phyloP scores from a whole-genome alignment of 1,284 basidiomycete genomes.

The Moesziomyces antarcticus region DNA sequence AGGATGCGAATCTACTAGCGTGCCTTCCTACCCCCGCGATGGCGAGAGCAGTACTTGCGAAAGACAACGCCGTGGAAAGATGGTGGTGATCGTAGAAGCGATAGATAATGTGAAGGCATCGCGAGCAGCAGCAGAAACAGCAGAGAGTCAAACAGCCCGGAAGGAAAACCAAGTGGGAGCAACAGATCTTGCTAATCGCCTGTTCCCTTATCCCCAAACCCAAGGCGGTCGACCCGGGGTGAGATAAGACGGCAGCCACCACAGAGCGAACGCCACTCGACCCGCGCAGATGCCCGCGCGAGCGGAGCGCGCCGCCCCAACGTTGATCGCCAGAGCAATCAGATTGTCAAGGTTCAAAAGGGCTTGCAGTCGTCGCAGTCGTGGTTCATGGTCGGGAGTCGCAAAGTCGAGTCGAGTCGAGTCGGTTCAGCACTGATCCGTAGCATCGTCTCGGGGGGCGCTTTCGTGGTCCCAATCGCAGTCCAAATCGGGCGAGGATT shows the following conservation, averaged over 20 bases:
- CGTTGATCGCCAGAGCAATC: constrained; percentile 46
- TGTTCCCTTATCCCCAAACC: constrained; percentile 30
- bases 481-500: constrained; percentile 5
- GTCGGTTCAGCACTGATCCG: background rate
- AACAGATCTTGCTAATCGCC: constrained; percentile 47
- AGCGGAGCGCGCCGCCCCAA: constrained; percentile 6
- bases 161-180: constrained; percentile 33
- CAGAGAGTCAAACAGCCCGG: constrained; percentile 8
- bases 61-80: no score
- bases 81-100: background rate
- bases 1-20: no score
- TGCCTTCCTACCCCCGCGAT: no score
- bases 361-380: background rate
- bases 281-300: background rate
- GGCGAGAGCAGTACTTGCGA: no score
- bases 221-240: constrained; percentile 2
- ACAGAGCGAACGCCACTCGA: background rate
- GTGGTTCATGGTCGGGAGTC: background rate
- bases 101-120: background rate
- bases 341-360: background rate
- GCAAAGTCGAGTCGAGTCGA: background rate
- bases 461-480: background rate
- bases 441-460: background rate
- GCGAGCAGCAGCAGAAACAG: constrained; percentile 21
- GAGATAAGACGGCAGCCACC: constrained; percentile 44